Percentiles rank a stretch among this genome's conserved stretches.
Evolutionary conservation across 352 stramenopile species (phyloP).

Genomic region (Pythium pyrilobum): DNA sequence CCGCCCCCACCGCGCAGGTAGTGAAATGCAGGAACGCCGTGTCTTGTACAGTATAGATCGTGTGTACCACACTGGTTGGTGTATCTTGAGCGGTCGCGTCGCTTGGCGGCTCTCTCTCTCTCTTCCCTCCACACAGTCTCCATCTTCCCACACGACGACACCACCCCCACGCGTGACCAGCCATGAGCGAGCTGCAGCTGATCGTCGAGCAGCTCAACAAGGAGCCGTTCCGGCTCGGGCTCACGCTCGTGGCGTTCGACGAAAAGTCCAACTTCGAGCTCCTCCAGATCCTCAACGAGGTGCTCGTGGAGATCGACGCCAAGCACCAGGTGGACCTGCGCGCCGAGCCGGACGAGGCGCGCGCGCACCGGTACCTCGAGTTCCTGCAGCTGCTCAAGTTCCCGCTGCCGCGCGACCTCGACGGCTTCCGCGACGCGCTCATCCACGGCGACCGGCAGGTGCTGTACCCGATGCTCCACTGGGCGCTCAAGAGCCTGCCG

Average conservation of each 20-base stretch:
- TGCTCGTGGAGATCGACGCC: constrained; percentile 86
- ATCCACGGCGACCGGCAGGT: constrained; percentile 75
- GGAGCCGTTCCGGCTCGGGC: constrained; percentile 85
- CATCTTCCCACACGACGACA: background rate
- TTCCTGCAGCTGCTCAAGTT: constrained; percentile 95
- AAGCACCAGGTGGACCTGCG: constrained; percentile 85
- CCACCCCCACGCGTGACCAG: background rate
- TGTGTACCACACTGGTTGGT: constrained; percentile 14
- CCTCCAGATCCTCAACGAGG: constrained; percentile 92
- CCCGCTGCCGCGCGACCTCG: constrained; percentile 63
- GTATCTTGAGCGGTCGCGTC: constrained; percentile 17
- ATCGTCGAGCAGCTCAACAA: constrained; percentile 94
- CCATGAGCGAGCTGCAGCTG: constrained; percentile 88
- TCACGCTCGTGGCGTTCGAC: constrained; percentile 91
- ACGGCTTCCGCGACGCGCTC: constrained; percentile 74
- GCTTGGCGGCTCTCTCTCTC: background rate
- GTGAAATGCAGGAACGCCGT: constrained; percentile 14
- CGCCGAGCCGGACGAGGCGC: constrained; percentile 68
- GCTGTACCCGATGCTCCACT: constrained; percentile 93
- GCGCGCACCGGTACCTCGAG: constrained; percentile 81
- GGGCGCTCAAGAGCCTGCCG: constrained; percentile 82
- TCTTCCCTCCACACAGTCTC: background rate
- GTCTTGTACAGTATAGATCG: constrained; percentile 29
- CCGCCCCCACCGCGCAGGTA: background rate
- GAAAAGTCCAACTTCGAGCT: constrained; percentile 92